Evolutionary conservation across 2,329 filamentous ascomycete genomes (phyloP).

Genomic region (Ilyonectria destructans): DNA sequence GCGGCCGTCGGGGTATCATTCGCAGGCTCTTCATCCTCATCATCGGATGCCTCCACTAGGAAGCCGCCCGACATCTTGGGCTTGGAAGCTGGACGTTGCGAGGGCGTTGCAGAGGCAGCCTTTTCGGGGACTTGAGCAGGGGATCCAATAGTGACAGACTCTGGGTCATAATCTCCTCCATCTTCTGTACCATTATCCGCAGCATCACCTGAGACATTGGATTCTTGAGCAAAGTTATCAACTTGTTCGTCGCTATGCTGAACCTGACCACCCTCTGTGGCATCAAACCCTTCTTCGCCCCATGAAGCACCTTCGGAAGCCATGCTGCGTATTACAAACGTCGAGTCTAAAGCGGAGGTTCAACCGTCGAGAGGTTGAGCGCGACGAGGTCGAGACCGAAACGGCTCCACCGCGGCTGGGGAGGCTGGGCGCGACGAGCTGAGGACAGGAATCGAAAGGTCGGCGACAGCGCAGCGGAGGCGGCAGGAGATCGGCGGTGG

Average conservation of each 20-base stretch:
- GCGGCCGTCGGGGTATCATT: slow-evolving; percentile 38
- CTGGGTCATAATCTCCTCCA: slow-evolving; percentile 72
- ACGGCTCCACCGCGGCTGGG: slow-evolving; percentile 22
- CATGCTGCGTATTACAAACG: slow-evolving; percentile 48
- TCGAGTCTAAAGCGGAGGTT: slow-evolving; percentile 9
- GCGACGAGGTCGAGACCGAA: slow-evolving; percentile 21
- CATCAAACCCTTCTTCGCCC: slow-evolving; percentile 69
- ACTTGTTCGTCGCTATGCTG: slow-evolving; percentile 71
- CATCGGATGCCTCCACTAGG: slow-evolving; percentile 73
- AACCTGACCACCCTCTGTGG: slow-evolving; percentile 70
- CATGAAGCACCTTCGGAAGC: slow-evolving; percentile 63
- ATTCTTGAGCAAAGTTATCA: slow-evolving; percentile 65
- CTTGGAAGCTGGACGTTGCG: slow-evolving; percentile 60
- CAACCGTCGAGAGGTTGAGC: slow-evolving; percentile 18
- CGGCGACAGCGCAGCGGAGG: background rate
- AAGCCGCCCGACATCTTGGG: slow-evolving; percentile 75
- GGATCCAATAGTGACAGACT: slow-evolving; percentile 66
- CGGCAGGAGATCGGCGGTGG: background rate
- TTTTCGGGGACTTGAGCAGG: slow-evolving; percentile 56
- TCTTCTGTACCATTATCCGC: slow-evolving; percentile 67
- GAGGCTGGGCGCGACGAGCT: slow-evolving; percentile 21
- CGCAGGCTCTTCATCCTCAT: slow-evolving; percentile 64
- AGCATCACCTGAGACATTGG: slow-evolving; percentile 66
- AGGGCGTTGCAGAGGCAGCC: slow-evolving; percentile 47
- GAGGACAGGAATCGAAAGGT: background rate